A percentile compares a stretch with the other conserved stretches of the same genome.
These are phyloP conservation scores for Thozetella sp. DNA, from an alignment of 495 filamentous ascomycete genomes.

Conservation along the genomic window DNA sequence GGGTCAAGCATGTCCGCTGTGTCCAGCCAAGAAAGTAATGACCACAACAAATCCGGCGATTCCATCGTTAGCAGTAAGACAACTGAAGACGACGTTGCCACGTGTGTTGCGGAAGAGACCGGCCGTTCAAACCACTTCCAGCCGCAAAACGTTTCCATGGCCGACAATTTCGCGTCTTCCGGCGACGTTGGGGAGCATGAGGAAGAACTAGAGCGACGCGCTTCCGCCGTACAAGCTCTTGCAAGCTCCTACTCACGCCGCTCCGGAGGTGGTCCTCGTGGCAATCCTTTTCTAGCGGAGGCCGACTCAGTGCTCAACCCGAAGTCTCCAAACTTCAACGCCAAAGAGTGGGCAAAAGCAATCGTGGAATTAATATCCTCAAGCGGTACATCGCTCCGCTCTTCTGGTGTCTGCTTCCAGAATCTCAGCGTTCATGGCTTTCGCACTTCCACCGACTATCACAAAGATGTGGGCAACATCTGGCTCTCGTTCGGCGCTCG, in stretches of 20 bases:
- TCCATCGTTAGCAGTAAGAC: not conserved
- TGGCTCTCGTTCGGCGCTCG: conserved; percentile 54
- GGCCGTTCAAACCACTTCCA: not conserved
- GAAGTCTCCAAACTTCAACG: conserved; percentile 50
- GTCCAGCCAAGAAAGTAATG: not conserved
- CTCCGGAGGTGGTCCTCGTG: not conserved
- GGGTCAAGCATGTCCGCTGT: not conserved
- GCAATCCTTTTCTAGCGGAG: conserved; percentile 7
- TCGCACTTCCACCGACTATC: conserved; percentile 76
- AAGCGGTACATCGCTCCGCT: conserved; percentile 44
- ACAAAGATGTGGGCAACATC: conserved; percentile 71
- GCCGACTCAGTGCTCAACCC: conserved; percentile 53
- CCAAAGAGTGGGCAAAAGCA: conserved; percentile 56
- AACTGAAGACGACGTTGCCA: not conserved
- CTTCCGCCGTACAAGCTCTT: not conserved
- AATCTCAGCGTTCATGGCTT: conserved; percentile 78
- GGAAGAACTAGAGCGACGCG: not conserved
- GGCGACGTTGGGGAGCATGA: not conserved
- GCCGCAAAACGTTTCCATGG: not conserved
- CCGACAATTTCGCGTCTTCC: not conserved
- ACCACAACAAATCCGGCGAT: not conserved
- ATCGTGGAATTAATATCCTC: conserved; percentile 47
- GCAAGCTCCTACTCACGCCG: not conserved
- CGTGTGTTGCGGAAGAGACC: not conserved
- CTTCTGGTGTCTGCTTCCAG: conserved; percentile 55